A percentile compares a stretch with the other conserved stretches of the same genome.
Conservation (phyloP, 129 eudicot genomes). For the Arctium lappa region DNA sequence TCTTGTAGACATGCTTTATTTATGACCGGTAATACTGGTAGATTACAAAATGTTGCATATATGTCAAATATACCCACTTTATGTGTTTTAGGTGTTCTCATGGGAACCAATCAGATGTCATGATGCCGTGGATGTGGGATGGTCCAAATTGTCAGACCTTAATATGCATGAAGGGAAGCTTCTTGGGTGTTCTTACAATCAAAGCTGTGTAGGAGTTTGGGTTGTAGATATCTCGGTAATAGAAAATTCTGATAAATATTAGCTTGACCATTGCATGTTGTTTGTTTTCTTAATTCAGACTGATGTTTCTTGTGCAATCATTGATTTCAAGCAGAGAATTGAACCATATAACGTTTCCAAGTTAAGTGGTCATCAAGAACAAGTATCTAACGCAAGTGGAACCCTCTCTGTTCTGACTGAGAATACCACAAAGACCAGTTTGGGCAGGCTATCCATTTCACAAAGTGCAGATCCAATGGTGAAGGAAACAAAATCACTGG, state of each 20-base stretch:
- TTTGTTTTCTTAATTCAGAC: constrained; percentile 12
- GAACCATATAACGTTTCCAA: constrained; percentile 61
- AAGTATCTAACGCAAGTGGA: constrained; percentile 58
- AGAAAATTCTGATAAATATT: not conserved
- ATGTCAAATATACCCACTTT: not conserved
- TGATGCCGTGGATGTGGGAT: constrained; percentile 96
- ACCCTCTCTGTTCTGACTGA: constrained; percentile 46
- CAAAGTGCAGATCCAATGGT: constrained; percentile 59
- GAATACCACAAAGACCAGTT: constrained; percentile 49
- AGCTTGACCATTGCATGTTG: not conserved
- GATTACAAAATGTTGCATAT: constrained; percentile 3
- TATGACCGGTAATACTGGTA: not conserved
- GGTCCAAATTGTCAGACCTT: constrained; percentile 91
- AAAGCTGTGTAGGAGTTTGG: constrained; percentile 99
- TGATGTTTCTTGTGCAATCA: constrained; percentile 17
- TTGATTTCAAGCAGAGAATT: constrained; percentile 51
- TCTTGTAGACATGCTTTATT: not conserved
- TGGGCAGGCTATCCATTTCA: constrained; percentile 67
- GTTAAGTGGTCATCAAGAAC: constrained; percentile 53
- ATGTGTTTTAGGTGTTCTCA: constrained; percentile 63
- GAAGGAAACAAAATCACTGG: constrained; percentile 70
- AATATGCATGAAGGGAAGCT: constrained; percentile 98
- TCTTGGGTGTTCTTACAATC: constrained; percentile 96
- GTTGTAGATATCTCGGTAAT: constrained; percentile 95
- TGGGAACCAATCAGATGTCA: constrained; percentile 97